These are phyloP conservation scores for Blastobotrys buckinghamii DNA, from an alignment of 1,139 yeast species.

Conservation along the genomic window DNA sequence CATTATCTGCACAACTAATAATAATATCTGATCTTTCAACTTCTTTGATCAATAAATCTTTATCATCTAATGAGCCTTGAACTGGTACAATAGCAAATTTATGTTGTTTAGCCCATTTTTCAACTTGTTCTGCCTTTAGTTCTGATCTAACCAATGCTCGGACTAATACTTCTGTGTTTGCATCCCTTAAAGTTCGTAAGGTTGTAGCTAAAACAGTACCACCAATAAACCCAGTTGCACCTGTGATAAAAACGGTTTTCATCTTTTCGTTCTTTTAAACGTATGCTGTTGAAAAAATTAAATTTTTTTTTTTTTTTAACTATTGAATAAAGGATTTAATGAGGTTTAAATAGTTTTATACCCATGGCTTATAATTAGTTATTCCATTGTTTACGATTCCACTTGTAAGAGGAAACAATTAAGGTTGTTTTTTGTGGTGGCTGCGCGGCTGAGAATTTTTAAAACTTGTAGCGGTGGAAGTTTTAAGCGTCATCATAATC, in stretches of 20 bases:
- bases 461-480: no score
- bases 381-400: no score
- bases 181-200: conserved; percentile 17
- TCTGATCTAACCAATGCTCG: conserved; percentile 31
- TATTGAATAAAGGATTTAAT: no score
- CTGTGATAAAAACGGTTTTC: conserved; percentile 23
- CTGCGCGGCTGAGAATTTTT: no score
- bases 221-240: conserved; percentile 39
- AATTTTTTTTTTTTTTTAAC: no score
- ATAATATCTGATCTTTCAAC: conserved; percentile 31
- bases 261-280: not conserved
- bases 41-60: conserved; percentile 26
- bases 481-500: no score
- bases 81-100: conserved; percentile 20
- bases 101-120: conserved; percentile 22
- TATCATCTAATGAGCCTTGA: conserved; percentile 31
- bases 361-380: no score
- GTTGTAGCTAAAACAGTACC: conserved; percentile 34
- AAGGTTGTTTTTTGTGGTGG: no score
- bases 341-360: no score
- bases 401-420: no score
- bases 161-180: conserved; percentile 22
- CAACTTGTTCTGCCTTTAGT: conserved; percentile 28
- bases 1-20: conserved; percentile 39
- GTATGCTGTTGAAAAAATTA: not conserved